Base-by-base conservation (phyloP, 1,284 basidiomycete species). In the Pisolithus thermaeus region DNA sequence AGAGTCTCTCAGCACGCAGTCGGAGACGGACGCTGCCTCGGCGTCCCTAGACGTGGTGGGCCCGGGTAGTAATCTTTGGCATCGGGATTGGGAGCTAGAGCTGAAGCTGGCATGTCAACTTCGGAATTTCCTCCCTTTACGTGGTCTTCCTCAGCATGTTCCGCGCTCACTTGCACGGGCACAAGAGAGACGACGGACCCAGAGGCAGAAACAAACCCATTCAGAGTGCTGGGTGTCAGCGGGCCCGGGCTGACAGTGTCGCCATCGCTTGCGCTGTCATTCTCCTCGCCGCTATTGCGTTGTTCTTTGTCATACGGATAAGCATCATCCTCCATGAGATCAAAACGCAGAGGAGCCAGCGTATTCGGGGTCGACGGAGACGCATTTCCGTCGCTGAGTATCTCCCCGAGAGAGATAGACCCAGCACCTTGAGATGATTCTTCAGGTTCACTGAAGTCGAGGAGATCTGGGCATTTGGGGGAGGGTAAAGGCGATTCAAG, bases 181-280 rank as follows among this genome's bases (percentile, higher is more conserved):
- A 62, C 64, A 22, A 66, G 63, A 0, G 62, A 59, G 18, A 65
- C 54, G 25, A 46, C 12, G 5, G 44, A 46, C 4, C 63, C 60
- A 16, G 62, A 66, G 0, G 62, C 57, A 2, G 67, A 69, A 1
- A 61, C 39, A 36, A 54, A 63, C 3, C 44, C 59, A n/a, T 56
- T 64, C 27, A 55, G 61, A 18, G 66, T 66, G 23, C 44, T 46
- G 4, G 67, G 65, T n/a, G 67, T 68, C 47, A 68, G 47, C 16
- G 67, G 64, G 6, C 61, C 65, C 1, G 60, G 66, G 47, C 67
- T 68, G 7, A 65, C 52, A 4, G 65, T 66, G 4, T 66, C 62
- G n/a, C 62, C 62, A 27, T 65, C 63, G 37, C 64, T 69, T 22
- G 20, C 62, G 14, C 56, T 53, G 27, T 66, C 65, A 25, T 54